phyloP scores from a whole-genome alignment of 257 asterid genomes.

The Solanum corneliomulleri region DNA sequence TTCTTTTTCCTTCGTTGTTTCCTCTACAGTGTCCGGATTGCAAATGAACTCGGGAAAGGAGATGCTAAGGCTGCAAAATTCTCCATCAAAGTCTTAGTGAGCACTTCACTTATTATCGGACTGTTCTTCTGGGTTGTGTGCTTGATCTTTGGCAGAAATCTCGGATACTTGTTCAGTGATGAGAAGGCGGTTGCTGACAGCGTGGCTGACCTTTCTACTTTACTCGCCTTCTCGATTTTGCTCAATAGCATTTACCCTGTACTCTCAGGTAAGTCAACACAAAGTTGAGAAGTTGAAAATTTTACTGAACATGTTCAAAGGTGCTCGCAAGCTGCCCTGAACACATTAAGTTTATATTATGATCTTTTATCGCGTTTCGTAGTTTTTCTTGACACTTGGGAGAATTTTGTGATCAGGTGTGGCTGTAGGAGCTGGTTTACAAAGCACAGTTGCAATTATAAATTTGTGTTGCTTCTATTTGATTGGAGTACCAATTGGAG shows the following conservation, averaged over 20 bases:
- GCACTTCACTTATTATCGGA: constrained; percentile 36
- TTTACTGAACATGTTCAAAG: background rate
- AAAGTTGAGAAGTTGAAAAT: background rate
- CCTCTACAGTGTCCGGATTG: constrained; percentile 49
- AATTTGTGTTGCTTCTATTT: constrained; percentile 35
- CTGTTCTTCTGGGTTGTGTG: constrained; percentile 31
- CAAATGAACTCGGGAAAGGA: constrained; percentile 74
- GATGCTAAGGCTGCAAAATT: constrained; percentile 59
- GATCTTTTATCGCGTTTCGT: background rate
- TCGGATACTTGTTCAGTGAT: constrained; percentile 46
- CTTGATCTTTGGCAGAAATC: constrained; percentile 35
- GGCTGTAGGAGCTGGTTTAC: constrained; percentile 82
- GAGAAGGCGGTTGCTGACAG: constrained; percentile 32
- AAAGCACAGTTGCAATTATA: constrained; percentile 55
- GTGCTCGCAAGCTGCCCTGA: background rate
- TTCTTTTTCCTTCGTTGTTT: background rate
- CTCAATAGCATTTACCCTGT: constrained; percentile 61
- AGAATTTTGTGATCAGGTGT: constrained; percentile 35
- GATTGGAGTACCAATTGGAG: constrained; percentile 14
- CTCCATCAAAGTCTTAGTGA: constrained; percentile 49
- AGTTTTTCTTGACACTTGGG: background rate
- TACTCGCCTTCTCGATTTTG: constrained; percentile 54
- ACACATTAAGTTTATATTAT: background rate
- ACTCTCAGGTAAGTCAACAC: constrained; percentile 40
- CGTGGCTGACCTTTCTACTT: constrained; percentile 44